Evolutionary conservation across 2,329 filamentous ascomycete genomes (phyloP), one percentile per base, ranked within the genome.

Genomic region (Colletotrichum limetticola): DNA sequence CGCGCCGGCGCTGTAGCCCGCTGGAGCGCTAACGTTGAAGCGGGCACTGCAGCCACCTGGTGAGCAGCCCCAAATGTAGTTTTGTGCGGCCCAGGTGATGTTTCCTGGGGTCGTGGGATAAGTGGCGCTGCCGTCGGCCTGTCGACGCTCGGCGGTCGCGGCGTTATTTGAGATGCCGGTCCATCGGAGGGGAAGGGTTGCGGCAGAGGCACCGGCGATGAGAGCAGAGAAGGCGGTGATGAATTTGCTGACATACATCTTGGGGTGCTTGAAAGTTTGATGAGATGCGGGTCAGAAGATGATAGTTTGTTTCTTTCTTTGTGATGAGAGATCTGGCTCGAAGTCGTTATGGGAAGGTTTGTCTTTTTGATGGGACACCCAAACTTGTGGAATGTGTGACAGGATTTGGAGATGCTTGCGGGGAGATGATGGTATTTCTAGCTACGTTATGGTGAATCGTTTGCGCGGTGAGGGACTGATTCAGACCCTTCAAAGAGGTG

Each of bases 21-120:
- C 76, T 0, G 71, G 57, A 11, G 76, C 77, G 55, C 57, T 68
- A 55, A 80, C 68, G 61, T 76, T 76, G 72, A 79, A 80, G 12
- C 28, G 53, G 0, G 76, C 67, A 53, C 65, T 71, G 76, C 79
- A 80, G 37, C 76, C 75, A 22, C 77, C 77, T 0, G 78, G 76
- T 1, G 76, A 76, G 74, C 78, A 79, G 49, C 75, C 76, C 71
- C 62, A 72, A 2, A 49, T 42, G 57, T 74, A 74, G 57, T 72
- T 53, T 22, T 58, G 26, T 22, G 62, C 68, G 6, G 2, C 4
- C 71, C 71, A 74, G 19, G 42, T n/a, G 8, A 24, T 14, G 8
- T 11, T 24, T 22, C 28, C n/a, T 8, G 60, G 26, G 2, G 28
- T 1, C 24, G 49, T 7, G 7, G 19, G 8, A 9, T 12, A 5